Base-by-base conservation (phyloP, 2,329 filamentous ascomycete species). In the Botrytis deweyae region DNA sequence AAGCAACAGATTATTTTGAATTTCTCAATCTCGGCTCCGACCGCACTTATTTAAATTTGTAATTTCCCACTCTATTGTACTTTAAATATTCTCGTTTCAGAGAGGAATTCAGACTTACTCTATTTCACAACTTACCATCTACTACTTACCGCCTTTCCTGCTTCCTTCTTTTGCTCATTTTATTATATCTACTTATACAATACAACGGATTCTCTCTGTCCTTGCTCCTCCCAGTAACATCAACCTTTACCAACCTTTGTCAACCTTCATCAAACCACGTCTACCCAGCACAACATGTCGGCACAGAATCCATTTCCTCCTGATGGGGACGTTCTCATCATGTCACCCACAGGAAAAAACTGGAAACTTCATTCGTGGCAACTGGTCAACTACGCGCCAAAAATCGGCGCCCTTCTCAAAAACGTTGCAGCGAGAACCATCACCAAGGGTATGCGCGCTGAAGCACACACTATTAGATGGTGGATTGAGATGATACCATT, bases 311-410 rank as follows among this genome's bases (percentile, higher is more conserved):
- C 70, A 20, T 79, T 79, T 40, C 14, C 66, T 8, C 66, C 36
- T 1, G 78, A 79, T 61, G 79, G 76, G 2, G 78, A 81, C 71
- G 77, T 80, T 10, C 67, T 78, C 33, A 79, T 81, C 14, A 66
- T 72, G 5, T 78, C 78, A 3, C 75, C 74, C 7, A 75, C 75
- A 25, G 79, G 79, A 10, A 75, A 73, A 18, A 59, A 64, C 7
- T 81, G 80, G 80, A 78, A 78, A 40, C 69, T 80, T 1, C 76
- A 79, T 49, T 75, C 73, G 18, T 72, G 74, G 22, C 76, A 76
- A 22, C 69, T 80, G 7, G 59, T 44, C 20, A 74, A 78, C 49
- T 72, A 74, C 8, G 79, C 78, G 8, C 18, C 67, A 1, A 22
- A 66, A 18, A 72, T 80, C n/a, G 55, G 55, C 29, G 44, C 72